Evolutionary conservation across 1,139 yeast species (phyloP).

Genomic region (Kodamaea alishanica): DNA sequence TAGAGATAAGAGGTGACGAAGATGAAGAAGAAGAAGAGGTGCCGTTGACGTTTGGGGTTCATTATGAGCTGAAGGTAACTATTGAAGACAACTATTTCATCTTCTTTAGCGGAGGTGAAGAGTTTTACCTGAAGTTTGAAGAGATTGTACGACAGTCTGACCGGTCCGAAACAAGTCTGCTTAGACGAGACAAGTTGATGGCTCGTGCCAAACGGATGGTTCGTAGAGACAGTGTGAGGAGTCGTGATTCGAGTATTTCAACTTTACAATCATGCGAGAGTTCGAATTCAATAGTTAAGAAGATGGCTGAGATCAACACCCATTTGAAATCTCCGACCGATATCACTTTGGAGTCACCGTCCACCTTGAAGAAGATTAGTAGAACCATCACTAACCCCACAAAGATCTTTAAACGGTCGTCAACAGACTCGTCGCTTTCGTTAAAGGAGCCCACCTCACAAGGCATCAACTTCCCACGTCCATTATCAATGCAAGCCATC

Average conservation of each 20-base stretch:
- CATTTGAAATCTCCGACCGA: slow-evolving; percentile 10
- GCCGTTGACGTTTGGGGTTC: slow-evolving; percentile 24
- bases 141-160: slow-evolving; percentile 15
- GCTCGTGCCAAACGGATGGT: slow-evolving; percentile 14
- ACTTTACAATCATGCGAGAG: slow-evolving; percentile 10
- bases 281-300: slow-evolving; percentile 7
- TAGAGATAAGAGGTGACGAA: slow-evolving; percentile 10
- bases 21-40: slow-evolving; percentile 12
- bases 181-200: slow-evolving; percentile 12
- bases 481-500: slow-evolving; percentile 29
- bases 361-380: slow-evolving; percentile 19
- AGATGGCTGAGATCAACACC: slow-evolving; percentile 6
- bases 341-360: slow-evolving; percentile 10
- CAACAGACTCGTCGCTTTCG: background rate
- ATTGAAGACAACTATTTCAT: slow-evolving; percentile 63
- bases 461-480: slow-evolving; percentile 27
- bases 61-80: slow-evolving; percentile 44
- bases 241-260: slow-evolving; percentile 13
- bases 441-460: slow-evolving; percentile 10
- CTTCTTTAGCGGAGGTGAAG: slow-evolving; percentile 47
- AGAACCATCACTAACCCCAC: slow-evolving; percentile 18
- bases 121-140: slow-evolving; percentile 24
- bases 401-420: slow-evolving; percentile 14
- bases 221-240: slow-evolving; percentile 1
- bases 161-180: background rate